These are phyloP conservation scores for Aegilops sharonensis DNA, from an alignment of 176 grass and related monocot genomes.

Conservation along the genomic window DNA sequence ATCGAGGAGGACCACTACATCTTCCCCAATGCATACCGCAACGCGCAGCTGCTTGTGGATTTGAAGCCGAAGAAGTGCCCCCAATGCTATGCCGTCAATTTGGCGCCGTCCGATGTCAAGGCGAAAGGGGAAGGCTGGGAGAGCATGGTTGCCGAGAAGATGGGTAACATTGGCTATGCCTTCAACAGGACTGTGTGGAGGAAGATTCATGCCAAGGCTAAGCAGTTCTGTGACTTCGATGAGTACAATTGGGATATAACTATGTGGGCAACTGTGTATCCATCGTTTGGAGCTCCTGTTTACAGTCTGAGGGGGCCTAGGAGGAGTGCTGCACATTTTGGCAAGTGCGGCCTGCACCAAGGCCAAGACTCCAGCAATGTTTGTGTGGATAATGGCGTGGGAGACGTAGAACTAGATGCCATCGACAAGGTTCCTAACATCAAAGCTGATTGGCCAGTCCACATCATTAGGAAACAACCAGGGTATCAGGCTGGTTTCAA, in stretches of 20 bases:
- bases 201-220: conserved; percentile 89
- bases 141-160: conserved; percentile 79
- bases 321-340: conserved; percentile 88
- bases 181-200: conserved; percentile 97
- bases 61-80: conserved; percentile 81
- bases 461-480: conserved; percentile 51
- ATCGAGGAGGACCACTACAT: conserved; percentile 97
- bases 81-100: conserved; percentile 73
- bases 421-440: conserved; percentile 69
- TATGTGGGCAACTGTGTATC: conserved; percentile 95
- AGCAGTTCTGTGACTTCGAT: conserved; percentile 85
- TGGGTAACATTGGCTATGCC: conserved; percentile 94
- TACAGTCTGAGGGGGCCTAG: conserved; percentile 78
- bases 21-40: conserved; percentile 86
- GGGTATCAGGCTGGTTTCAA: conserved; percentile 92
- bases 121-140: conserved; percentile 74
- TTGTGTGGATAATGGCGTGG: conserved; percentile 63
- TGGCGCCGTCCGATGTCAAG: conserved; percentile 82
- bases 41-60: conserved; percentile 63
- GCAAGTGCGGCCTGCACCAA: conserved; percentile 94
- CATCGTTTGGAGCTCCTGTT: conserved; percentile 75
- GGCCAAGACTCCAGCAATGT: conserved; percentile 59
- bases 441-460: conserved; percentile 68
- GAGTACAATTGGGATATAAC: conserved; percentile 99
- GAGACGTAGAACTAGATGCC: conserved; percentile 51